Evolutionary conservation across 1,139 yeast species (phyloP), one percentile per base, ranked within the genome.

Genomic region (Suhomyces ambrosiae): DNA sequence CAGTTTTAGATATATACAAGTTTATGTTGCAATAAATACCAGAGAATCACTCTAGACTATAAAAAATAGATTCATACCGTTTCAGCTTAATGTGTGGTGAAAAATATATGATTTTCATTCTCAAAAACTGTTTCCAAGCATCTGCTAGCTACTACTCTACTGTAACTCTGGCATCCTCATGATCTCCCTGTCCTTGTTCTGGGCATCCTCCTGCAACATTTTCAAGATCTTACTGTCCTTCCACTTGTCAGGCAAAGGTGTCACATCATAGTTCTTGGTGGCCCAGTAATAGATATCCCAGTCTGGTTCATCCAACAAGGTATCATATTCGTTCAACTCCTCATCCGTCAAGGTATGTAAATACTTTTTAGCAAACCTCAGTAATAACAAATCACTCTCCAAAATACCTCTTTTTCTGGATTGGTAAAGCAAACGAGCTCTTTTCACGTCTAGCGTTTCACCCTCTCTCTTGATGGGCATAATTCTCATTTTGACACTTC

Each of bases 281-380:
- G 95, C 96, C 97, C 98, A 92, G 66, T 92, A 92, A 63, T 88
- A 94, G 46, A 92, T 90, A 59, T 92, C 98, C 98, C 98, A 94
- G 61, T 92, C 99, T 11, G 92, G 79, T 63, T 90, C 96, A 60
- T 94, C 96, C 57, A 92, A 72, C 42, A 92, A 66, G 48, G 74
- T 61, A 56, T 92, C 97, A 60, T 87, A 92, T 62, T 92, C 97
- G 38, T 82, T 84, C 47, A 94, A 68, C 61, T 88, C 86, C 38
- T 71, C 83, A 45, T 69, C 62, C n/a, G 72, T 68, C 71, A 92
- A 76, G 0, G 59, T 53, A 26, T 74, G 61, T 50, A 92, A 69
- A 53, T 86, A 77, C 54, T 76, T 76, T 53, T 88, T 81, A 23
- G 97, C 96, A 64, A 90, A 94, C 43, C 90, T 76, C 14, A 94